Evolutionary conservation across 108 stramenopile genomes (phyloP), one percentile per base, ranked within the genome.

Genomic region (Fistulifera pelliculosa): DNA sequence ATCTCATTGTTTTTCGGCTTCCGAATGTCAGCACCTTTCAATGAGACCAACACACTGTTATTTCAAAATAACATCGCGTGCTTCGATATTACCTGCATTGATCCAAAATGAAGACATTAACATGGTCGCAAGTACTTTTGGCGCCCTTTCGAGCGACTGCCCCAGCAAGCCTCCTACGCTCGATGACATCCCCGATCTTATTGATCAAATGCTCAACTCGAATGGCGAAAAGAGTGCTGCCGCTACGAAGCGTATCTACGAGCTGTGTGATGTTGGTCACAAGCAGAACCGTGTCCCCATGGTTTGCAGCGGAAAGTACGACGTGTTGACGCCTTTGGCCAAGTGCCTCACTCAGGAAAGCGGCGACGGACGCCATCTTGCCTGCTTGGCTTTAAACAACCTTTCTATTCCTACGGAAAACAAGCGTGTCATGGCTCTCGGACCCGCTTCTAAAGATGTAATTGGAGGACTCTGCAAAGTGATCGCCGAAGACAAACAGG

Each of bases 211-310:
- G 83, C 65, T 77, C 44, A 83, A 60, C 54, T 80, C 87, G 47
- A 79, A 87, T 68, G 83, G 90, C 8, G 90, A 91, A 49, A 85
- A 85, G 66, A 73, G 74, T 38, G 85, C 85, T 27, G 85, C 85
- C 26, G 91, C 91, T 44, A 86, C 85, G 43, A 93, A 93, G 75
- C 74, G 85, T 10, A 83, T 93, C 44, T 93, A 93, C 73, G 87
- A 93, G 59, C 79, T 93, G 5, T 89, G 87, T 56, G 91, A 93
- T 59, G 91, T 93, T 22, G 85, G 81, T 0, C 91, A 93, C 80
- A 93, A 93, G 67, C 83, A 89, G 69, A 93, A 93, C 68, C 91
- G 91, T 73, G 85, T 93, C 16, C 87, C 85, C n/a, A 87, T 89
- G 87, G 84, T 93, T 1, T 93, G 91, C 87, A 73, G 71, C 41